Evolutionary conservation across 169 alveolate genomes (phyloP), one percentile per base, ranked within the genome.

Genomic region (Eimeria falciformis): DNA sequence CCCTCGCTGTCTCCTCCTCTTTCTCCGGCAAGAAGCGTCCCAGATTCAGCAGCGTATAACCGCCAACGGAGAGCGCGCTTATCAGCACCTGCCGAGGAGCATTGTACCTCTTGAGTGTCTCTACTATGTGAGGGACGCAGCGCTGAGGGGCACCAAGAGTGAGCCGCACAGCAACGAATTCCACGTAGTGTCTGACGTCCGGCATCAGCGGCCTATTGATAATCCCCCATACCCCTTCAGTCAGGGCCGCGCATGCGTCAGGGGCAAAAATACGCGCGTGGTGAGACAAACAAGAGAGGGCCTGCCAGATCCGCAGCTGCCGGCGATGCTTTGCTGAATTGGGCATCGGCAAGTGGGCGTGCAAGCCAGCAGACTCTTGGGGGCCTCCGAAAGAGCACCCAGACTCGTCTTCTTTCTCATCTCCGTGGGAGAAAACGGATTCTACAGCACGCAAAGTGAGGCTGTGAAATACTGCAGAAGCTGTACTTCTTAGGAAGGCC

Each of bases 261-360:
- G 53, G 25, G 7, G 73, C 25, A 25, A 23, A 25, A 3, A n/a
- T 6, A 5, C 75, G 73, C 11, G 43, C 27, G 62, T 12, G 46
- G 29, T 27, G 37, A 0, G 91, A 47, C 37, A 82, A 82, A 14
- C 78, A 55, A n/a, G 79, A 23, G 33, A 82, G 79, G n/a, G 91
- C 85, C 33, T 87, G 92, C 92, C 92, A 68, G 50, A 46, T 78
- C 0, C 92, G 68, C 58, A 87, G 66, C 27, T 45, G 86, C 25
- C 40, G 23, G 33, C 92, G 68, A 56, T 87, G 92, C 50, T 23
- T 56, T 5, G 86, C 78, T 14, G 86, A 68, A 78, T 68, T 68
- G n/a, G 92, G 92, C 92, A 87, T 87, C 7, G 92, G 87, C 33
- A 68, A 11, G 5, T 47, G 79, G 21, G 12, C 79, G 23, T 25